Evolutionary conservation across 2,329 filamentous ascomycete genomes (phyloP), one percentile per base, ranked within the genome.

Genomic region (Pseudogymnoascus sp.): DNA sequence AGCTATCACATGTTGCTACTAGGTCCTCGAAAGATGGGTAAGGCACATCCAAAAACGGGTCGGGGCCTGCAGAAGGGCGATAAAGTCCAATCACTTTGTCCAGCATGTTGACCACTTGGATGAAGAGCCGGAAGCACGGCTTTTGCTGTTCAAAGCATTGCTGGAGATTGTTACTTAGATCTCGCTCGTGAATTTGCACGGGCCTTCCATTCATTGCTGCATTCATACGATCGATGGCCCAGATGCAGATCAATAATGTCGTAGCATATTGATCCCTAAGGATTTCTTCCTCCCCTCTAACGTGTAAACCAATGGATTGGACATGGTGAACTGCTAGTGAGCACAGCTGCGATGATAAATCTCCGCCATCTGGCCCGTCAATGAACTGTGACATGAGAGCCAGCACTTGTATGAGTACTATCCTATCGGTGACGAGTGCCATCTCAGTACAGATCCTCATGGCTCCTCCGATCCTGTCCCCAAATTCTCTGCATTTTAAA

Each of bases 51-150:
- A 67, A 60, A 11, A 5, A 63, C 66, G 59, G 60, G 34, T 75
- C 72, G 11, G 74, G 75, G 61, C 79, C 3, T 10, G 39, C 51
- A 16, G 45, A 76, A 0, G 85, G 85, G 0, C 85, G 79, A 66
- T 88, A 88, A 5, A 88, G 72, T 29, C 80, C 79, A 64, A 87
- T 82, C 3, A 87, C 81, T 57, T 80, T 77, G 62, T 87, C 84
- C 0, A 88, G 76, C 69, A 84, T 78, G 42, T 78, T 74, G 3
- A 84, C 29, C 1, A 31, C 29, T 31, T 31, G 6, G 29, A 31
- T 31, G 29, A 31, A 31, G 29, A 31, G 29, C 29, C 29, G 29
- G 29, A 31, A 31, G 5, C 29, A 31, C 29, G 29, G 29, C 29
- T 31, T 31, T 31, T 31, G 29, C 29, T 31, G 29, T 31, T 31